phyloP scores from a whole-genome alignment of 306 rosid species.

The Quillaja saponaria region DNA sequence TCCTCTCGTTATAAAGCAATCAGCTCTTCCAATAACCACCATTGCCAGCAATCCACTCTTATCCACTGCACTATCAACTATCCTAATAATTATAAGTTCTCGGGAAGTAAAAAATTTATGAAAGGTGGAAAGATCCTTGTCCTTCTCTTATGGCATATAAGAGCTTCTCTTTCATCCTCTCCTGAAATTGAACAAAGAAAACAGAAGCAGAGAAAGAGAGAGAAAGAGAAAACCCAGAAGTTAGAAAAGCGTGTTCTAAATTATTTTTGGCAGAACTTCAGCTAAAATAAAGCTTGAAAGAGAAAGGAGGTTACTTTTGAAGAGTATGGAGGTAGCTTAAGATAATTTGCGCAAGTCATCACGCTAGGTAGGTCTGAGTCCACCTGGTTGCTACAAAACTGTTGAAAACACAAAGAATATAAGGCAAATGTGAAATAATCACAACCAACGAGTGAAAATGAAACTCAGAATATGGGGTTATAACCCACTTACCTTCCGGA shows the following conservation, averaged over 20 bases:
- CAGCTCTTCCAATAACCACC: conserved; percentile 40
- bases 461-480: not conserved
- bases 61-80: conserved; percentile 52
- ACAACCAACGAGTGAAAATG: conserved; percentile 5
- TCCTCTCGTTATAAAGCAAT: conserved; percentile 44
- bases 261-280: not conserved
- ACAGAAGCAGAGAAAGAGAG: no score
- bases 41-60: conserved; percentile 34
- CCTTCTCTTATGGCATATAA: conserved; percentile 92
- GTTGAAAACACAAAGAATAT: conserved; percentile 30
- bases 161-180: conserved; percentile 86
- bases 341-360: conserved; percentile 99
- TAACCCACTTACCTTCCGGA: conserved; percentile 64
- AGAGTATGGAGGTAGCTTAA: conserved; percentile 93
- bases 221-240: not conserved
- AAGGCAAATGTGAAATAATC: conserved; percentile 10
- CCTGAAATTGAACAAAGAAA: conserved; percentile 56
- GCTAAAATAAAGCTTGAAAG: conserved; percentile 8
- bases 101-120: conserved; percentile 39
- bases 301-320: conserved; percentile 58
- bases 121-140: conserved; percentile 97
- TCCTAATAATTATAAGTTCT: conserved; percentile 74
- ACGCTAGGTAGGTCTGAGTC: conserved; percentile 93
- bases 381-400: conserved; percentile 68
- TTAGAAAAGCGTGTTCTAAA: conserved; percentile 2